A percentile compares a stretch with the other conserved stretches of the same genome.
phyloP scores from a whole-genome alignment of 2,329 filamentous ascomycete species.

The Sporothrix inflata region DNA sequence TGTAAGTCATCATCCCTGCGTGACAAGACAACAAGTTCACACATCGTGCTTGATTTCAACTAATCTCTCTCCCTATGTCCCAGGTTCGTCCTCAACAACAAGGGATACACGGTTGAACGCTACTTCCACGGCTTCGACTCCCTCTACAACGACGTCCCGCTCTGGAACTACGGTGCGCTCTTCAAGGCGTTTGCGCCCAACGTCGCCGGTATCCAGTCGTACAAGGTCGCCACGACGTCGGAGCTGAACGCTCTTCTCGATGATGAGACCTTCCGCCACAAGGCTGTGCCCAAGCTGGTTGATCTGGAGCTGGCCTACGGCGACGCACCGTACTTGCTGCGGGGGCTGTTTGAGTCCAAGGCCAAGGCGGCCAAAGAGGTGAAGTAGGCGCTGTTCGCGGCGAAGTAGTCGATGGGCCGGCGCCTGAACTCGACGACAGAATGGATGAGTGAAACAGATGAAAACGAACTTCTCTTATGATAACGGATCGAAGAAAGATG shows the following conservation, averaged over 20 bases:
- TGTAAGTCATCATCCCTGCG: neutral
- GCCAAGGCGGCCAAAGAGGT: neutral
- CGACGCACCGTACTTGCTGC: neutral
- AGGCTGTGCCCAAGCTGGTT: neutral
- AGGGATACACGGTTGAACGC: constrained; percentile 86
- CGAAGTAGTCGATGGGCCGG: neutral
- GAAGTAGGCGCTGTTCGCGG: neutral
- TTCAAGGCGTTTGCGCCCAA: neutral
- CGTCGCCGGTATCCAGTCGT: neutral
- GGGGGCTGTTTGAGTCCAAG: neutral
- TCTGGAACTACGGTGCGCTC: constrained; percentile 54
- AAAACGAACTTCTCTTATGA: too few relatives aligned
- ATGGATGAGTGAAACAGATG: too few relatives aligned
- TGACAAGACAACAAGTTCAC: neutral
- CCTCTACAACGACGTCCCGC: constrained; percentile 76
- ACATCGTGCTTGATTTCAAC: too few relatives aligned
- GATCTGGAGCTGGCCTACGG: neutral
- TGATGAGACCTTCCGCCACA: neutral
- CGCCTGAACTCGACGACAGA: too few relatives aligned
- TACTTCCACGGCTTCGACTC: constrained; percentile 82
- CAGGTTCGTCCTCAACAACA: constrained; percentile 80
- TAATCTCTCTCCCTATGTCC: too few relatives aligned
- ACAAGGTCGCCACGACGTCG: neutral
- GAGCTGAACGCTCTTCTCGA: neutral
- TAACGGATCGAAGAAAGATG: too few relatives aligned